phyloP scores from a whole-genome alignment of 495 filamentous ascomycete genomes.

The Durotheca rogersii region DNA sequence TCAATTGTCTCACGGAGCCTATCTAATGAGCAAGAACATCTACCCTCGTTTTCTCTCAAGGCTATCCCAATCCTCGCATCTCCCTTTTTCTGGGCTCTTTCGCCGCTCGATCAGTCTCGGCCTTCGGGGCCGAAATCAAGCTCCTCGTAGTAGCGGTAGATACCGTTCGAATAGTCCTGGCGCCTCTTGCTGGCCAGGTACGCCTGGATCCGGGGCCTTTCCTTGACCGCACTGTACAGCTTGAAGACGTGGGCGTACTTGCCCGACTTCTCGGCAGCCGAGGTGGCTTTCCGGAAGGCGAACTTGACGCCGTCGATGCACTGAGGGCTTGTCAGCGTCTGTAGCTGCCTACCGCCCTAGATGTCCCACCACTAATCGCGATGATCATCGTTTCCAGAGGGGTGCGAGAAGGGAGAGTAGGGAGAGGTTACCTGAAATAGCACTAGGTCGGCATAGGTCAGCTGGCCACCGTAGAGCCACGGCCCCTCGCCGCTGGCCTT shows the following conservation, averaged over 20 bases:
- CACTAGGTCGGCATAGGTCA: constrained; percentile 70
- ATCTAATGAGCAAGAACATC: too few species aligned
- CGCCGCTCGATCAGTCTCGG: constrained; percentile 15
- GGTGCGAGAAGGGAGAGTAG: neutral
- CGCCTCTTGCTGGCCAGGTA: constrained; percentile 59
- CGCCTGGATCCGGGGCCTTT: constrained; percentile 47
- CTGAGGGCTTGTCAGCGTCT: constrained; percentile 15
- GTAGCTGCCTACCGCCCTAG: neutral
- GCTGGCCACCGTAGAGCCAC: constrained; percentile 57
- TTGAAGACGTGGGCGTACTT: constrained; percentile 50
- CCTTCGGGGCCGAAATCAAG: constrained; percentile 41
- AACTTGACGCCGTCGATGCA: constrained; percentile 47
- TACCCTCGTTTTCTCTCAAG: too few species aligned
- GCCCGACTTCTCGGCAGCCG: constrained; percentile 40
- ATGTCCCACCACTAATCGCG: too few species aligned
- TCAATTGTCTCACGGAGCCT: too few species aligned
- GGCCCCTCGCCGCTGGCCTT: constrained; percentile 55
- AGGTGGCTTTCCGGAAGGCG: constrained; percentile 58
- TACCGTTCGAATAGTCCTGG: constrained; percentile 49
- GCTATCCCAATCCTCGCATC: too few species aligned
- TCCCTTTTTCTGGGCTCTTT: too few species aligned
- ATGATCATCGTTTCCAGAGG: neutral
- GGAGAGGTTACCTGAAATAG: constrained; percentile 57
- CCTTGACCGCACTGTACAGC: constrained; percentile 52
- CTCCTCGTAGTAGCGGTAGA: constrained; percentile 60